Conservation (phyloP, 306 rosid genomes). For the Fragaria nilgerrensis region DNA sequence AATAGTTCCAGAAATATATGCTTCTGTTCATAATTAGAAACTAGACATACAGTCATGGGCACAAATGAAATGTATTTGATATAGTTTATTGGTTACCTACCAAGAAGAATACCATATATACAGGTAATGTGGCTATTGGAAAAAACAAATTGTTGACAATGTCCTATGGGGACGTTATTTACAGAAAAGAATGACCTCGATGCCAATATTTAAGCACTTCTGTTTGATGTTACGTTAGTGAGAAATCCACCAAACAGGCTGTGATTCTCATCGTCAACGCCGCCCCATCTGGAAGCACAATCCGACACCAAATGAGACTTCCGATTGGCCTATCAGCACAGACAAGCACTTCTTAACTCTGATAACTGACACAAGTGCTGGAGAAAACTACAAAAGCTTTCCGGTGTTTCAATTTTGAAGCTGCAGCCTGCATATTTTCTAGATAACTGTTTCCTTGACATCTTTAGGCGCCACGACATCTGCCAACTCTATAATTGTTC, state of each 20-base stretch:
- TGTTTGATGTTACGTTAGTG: background rate
- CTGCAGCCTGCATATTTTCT: background rate
- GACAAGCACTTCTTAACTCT: background rate
- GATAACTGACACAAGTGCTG: background rate
- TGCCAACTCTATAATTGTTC: background rate
- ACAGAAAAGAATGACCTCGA: background rate
- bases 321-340: background rate
- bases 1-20: too few species aligned
- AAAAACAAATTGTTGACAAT: background rate
- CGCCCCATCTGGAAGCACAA: background rate
- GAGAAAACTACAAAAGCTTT: background rate
- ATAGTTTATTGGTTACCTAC: background rate
- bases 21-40: too few species aligned
- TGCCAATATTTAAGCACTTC: background rate
- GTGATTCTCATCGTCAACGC: background rate
- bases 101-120: background rate
- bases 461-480: background rate
- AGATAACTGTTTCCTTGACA: background rate
- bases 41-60: background rate
- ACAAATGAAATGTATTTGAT: background rate
- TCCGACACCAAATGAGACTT: background rate
- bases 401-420: too few species aligned
- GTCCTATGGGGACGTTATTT: background rate
- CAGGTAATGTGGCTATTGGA: background rate
- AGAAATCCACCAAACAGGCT: background rate